Conservation (phyloP, 2,329 filamentous ascomycete genomes). For the Boeremia lycopersici region DNA sequence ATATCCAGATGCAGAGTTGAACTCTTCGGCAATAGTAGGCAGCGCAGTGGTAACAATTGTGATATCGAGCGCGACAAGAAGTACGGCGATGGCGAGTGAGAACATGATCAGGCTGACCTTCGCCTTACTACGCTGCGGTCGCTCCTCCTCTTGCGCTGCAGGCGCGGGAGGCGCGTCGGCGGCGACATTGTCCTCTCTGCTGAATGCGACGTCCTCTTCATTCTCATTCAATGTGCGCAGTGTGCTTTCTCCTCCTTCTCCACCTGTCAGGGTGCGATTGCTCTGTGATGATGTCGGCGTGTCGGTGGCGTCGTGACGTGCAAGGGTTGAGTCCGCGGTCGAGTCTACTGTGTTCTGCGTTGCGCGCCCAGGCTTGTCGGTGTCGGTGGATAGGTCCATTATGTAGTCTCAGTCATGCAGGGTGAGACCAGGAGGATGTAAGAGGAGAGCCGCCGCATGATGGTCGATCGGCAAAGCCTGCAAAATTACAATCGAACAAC, state of each 20-base stretch:
- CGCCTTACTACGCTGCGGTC: conserved; percentile 43
- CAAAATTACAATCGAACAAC: conserved; percentile 1
- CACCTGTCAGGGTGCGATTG: conserved; percentile 19
- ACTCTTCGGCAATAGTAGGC: conserved; percentile 63
- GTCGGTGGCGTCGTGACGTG: conserved; percentile 9
- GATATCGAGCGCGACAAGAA: conserved; percentile 66
- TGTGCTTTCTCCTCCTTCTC: background rate
- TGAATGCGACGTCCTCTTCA: conserved; percentile 7
- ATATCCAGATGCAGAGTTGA: conserved; percentile 57
- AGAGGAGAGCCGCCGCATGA: conserved; percentile 13
- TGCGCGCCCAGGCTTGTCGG: conserved; percentile 7
- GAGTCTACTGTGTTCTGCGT: conserved; percentile 1
- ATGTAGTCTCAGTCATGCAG: conserved; percentile 5
- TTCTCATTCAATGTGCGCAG: background rate
- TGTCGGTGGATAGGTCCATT: conserved; percentile 14
- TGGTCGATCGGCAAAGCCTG: conserved; percentile 1
- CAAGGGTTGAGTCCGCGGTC: background rate
- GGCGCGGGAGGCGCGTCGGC: conserved; percentile 13
- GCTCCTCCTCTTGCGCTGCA: conserved; percentile 26
- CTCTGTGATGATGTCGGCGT: conserved; percentile 23
- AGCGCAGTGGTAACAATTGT: conserved; percentile 68
- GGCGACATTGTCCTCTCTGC: conserved; percentile 7
- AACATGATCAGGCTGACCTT: conserved; percentile 58
- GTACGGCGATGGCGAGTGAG: conserved; percentile 59
- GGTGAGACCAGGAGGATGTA: background rate